A percentile compares a stretch with the other conserved stretches of the same genome.
phyloP scores from a whole-genome alignment of 257 asterid species.

The Mentha longifolia region DNA sequence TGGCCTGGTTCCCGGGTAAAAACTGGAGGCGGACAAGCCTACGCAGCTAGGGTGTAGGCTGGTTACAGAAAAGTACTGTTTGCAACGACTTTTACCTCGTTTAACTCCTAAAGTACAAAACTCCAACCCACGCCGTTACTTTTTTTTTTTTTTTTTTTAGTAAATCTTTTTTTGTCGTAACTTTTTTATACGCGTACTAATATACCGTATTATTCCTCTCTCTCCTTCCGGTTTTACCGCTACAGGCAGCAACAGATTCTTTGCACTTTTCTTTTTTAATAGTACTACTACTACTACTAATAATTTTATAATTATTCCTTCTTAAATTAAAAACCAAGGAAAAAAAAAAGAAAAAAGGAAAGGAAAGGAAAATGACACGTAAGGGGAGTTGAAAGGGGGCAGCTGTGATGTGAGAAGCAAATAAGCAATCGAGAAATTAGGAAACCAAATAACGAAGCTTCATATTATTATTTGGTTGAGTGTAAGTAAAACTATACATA shows the following conservation, averaged over 20 bases:
- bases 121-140: constrained; percentile 39
- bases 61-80: constrained; percentile 36
- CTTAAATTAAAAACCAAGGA: constrained; percentile 17
- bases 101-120: constrained; percentile 20
- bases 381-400: too few species aligned
- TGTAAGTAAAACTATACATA: neutral
- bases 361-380: neutral
- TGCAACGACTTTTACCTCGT: constrained; percentile 32
- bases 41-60: neutral
- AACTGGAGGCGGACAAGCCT: constrained; percentile 28
- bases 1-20: constrained; percentile 23
- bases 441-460: constrained; percentile 9
- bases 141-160: neutral
- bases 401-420: neutral
- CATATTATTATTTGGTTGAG: constrained; percentile 33
- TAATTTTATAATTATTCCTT: neutral
- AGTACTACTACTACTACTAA: too few species aligned
- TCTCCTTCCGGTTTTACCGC: constrained; percentile 36
- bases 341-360: too few species aligned
- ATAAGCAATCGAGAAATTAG: constrained; percentile 14
- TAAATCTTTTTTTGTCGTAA: too few species aligned
- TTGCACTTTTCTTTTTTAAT: neutral
- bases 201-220: neutral
- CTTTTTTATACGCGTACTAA: neutral
- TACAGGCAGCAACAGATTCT: neutral